phyloP scores from a whole-genome alignment of 106 monocot genomes.

The Allium sativum region DNA sequence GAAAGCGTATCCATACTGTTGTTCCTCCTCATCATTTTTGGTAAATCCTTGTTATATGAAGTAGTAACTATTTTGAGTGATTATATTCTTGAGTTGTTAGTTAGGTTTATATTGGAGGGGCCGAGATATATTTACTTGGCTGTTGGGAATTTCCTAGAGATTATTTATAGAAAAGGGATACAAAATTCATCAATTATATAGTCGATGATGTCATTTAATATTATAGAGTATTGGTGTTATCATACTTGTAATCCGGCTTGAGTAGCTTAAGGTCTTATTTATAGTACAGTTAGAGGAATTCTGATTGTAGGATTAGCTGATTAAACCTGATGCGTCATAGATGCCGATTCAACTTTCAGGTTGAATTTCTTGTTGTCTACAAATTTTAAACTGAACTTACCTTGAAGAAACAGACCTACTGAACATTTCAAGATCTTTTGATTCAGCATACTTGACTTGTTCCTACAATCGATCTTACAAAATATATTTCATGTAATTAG shows the following conservation, averaged over 20 bases:
- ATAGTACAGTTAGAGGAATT: too few species aligned
- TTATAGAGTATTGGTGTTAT: neutral
- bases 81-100: neutral
- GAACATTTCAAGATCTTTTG: too few species aligned
- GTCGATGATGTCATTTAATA: neutral
- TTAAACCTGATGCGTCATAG: too few species aligned
- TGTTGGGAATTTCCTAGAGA: neutral
- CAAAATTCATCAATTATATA: neutral
- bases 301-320: too few species aligned
- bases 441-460: too few species aligned
- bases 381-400: too few species aligned
- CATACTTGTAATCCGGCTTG: neutral
- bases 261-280: too few species aligned
- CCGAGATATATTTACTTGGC: neutral
- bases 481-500: too few species aligned
- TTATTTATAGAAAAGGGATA: neutral
- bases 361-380: too few species aligned
- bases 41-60: neutral
- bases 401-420: too few species aligned
- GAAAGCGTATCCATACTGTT: neutral
- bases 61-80: neutral
- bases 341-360: too few species aligned
- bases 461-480: too few species aligned
- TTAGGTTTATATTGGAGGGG: neutral
- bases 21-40: neutral